phyloP scores from a whole-genome alignment of 2,329 filamentous ascomycete genomes.

The Aspergillus jensenii region DNA sequence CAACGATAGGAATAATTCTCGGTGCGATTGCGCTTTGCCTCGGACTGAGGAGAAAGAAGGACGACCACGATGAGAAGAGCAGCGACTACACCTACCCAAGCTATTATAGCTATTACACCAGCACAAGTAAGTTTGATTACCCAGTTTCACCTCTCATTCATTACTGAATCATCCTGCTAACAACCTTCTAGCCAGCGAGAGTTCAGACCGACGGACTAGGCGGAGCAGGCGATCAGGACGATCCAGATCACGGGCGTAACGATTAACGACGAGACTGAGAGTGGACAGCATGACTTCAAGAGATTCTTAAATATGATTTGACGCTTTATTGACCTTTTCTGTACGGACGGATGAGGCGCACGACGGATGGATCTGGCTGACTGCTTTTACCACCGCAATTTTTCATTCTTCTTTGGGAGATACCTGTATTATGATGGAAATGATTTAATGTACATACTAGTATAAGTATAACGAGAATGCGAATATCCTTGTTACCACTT shows the following conservation, averaged over 20 bases:
- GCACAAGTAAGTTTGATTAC: conserved; percentile 36
- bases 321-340: conserved; percentile 4
- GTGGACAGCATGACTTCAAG: conserved; percentile 3
- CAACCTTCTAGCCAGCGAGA: conserved; percentile 41
- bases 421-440: conserved; percentile 18
- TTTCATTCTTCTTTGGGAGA: not conserved
- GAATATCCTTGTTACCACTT: conserved; percentile 9
- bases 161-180: conserved; percentile 8
- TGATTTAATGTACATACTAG: conserved; percentile 24
- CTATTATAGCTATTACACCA: conserved; percentile 44
- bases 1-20: conserved; percentile 43
- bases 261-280: conserved; percentile 22
- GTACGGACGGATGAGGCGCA: not conserved
- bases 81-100: conserved; percentile 40
- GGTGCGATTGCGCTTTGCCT: conserved; percentile 47
- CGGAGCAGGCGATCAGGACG: conserved; percentile 30
- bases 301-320: conserved; percentile 3
- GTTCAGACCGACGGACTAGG: conserved; percentile 36
- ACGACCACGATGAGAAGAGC: conserved; percentile 41
- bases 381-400: not conserved
- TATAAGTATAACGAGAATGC: conserved; percentile 1
- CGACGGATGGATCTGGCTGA: not conserved
- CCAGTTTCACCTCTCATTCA: not conserved
- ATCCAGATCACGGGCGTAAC: conserved; percentile 27
- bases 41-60: conserved; percentile 44